Percentiles rank a stretch among this genome's conserved stretches.
These are phyloP conservation scores for Penicillium egyptiacum DNA, from an alignment of 495 filamentous ascomycete genomes.

Conservation along the genomic window DNA sequence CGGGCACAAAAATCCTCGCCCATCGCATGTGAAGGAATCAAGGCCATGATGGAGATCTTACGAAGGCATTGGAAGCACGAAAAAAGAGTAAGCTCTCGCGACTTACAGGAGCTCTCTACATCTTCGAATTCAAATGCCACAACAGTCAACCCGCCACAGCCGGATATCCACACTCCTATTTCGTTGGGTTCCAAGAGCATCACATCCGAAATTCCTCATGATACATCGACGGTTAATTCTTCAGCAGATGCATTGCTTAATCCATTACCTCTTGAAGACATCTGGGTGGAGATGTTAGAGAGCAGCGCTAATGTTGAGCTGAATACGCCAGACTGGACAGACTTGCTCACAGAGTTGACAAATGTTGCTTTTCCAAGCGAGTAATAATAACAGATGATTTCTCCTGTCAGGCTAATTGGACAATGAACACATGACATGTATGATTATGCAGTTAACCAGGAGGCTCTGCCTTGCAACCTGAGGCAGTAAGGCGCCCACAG, in stretches of 20 bases:
- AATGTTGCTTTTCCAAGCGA: slow-evolving; percentile 20
- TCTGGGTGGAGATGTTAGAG: slow-evolving; percentile 41
- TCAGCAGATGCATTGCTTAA: not conserved
- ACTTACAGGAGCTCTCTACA: not conserved
- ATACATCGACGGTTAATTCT: not conserved
- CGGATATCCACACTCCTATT: not conserved
- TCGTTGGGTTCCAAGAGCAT: not conserved
- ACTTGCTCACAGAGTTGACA: slow-evolving; percentile 36
- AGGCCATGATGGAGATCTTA: slow-evolving; percentile 40
- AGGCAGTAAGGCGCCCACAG: not conserved
- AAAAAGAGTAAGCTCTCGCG: slow-evolving; percentile 10
- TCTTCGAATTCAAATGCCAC: not conserved
- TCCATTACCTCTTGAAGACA: slow-evolving; percentile 29
- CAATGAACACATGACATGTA: not conserved
- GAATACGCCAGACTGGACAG: slow-evolving; percentile 34
- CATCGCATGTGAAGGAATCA: slow-evolving; percentile 33
- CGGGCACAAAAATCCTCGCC: slow-evolving; percentile 37
- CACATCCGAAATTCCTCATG: not conserved
- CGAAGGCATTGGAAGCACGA: slow-evolving; percentile 35
- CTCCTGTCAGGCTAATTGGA: not conserved
- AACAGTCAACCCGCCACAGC: not conserved
- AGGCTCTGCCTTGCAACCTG: slow-evolving; percentile 3
- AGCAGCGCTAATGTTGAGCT: slow-evolving; percentile 25
- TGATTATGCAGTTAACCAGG: not conserved
- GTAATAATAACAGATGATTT: slow-evolving; percentile 1